Base-by-base conservation (phyloP, 2,329 filamentous ascomycete genomes). In the Fusarium foetens region DNA sequence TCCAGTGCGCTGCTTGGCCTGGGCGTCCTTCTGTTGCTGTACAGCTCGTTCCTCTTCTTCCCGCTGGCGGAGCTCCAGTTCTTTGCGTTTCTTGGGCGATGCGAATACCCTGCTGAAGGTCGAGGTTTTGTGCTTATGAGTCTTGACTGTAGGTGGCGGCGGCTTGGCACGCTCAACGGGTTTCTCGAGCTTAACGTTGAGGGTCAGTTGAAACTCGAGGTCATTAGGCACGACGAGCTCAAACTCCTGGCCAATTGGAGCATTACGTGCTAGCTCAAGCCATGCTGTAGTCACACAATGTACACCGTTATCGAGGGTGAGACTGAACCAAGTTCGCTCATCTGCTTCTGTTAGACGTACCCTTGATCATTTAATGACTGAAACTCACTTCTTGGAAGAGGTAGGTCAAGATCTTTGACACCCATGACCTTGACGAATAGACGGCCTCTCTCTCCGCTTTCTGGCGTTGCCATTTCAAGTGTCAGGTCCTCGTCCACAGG, bases 371-470 rank as follows among this genome's bases (percentile, higher is more conserved):
- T n/a, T 13, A 8, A n/a, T 29, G 29, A 39, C 10, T 36, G 27
- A 16, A n/a, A 82, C 92, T 87, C 88, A 96, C 94, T 95, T 84
- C 92, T 93, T 36, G 96, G 95, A 61, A 99, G 85, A 27, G 96
- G 95, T 46, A 98, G 86, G 78, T 98, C 95, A 41, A 99, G 87
- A 76, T 98, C 95, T 81, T 98, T 98, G 72, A 98, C 94, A 48
- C 95, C 95, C 81, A 98, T 92, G n/a, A 99, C 96, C 85, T 99
- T 99, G 74, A 99, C 95, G 77, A 99, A 99, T 4, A 99, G 87
- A 68, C 96, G 88, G 14, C 96, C 96, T 75, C 96, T 88, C 82
- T 99, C 96, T 65, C 91, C 92, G 58, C 91, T 94, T 65, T 98
- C 95, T 60, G 94, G 92, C 14, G 89, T 88, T 9, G 85, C 83